Conservation (phyloP, 2,329 filamentous ascomycete genomes). For the Cryphonectria japonica region DNA sequence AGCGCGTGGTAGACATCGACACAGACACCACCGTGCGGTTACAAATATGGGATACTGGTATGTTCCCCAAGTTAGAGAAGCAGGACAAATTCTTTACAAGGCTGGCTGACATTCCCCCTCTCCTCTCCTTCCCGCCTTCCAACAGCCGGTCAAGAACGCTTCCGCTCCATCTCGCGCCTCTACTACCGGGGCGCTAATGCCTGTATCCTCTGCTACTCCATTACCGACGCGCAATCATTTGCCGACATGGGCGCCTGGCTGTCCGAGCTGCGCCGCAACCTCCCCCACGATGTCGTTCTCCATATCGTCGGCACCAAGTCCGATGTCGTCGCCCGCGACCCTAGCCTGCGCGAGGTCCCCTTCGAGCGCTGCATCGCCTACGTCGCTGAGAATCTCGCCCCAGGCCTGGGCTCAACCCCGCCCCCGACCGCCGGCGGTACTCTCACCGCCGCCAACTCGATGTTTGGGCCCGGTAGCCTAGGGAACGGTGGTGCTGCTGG, state of each 20-base stretch:
- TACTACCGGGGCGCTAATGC: conserved; percentile 97
- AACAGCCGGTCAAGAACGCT: conserved; percentile 84
- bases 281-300: conserved; percentile 77
- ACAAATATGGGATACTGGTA: conserved; percentile 93
- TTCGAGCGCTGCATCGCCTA: conserved; percentile 97
- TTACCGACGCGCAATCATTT: conserved; percentile 84
- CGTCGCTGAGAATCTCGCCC: conserved; percentile 87
- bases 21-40: conserved; percentile 86
- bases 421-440: conserved; percentile 61
- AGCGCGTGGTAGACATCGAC: conserved; percentile 80
- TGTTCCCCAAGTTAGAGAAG: conserved; percentile 17
- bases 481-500: conserved; percentile 36
- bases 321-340: conserved; percentile 86
- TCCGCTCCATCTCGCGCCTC: conserved; percentile 89
- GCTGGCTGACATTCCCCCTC: conserved; percentile 7
- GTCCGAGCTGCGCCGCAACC: conserved; percentile 78
- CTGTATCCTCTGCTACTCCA: conserved; percentile 92
- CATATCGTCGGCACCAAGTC: conserved; percentile 96
- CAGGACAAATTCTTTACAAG: not conserved
- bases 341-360: conserved; percentile 77
- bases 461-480: conserved; percentile 9
- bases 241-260: conserved; percentile 93
- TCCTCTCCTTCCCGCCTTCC: conserved; percentile 7
- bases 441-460: not conserved
- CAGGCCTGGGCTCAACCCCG: conserved; percentile 68